These are phyloP conservation scores for Globisporangium takayamanum DNA, from an alignment of 352 stramenopile species.

Conservation along the genomic window DNA sequence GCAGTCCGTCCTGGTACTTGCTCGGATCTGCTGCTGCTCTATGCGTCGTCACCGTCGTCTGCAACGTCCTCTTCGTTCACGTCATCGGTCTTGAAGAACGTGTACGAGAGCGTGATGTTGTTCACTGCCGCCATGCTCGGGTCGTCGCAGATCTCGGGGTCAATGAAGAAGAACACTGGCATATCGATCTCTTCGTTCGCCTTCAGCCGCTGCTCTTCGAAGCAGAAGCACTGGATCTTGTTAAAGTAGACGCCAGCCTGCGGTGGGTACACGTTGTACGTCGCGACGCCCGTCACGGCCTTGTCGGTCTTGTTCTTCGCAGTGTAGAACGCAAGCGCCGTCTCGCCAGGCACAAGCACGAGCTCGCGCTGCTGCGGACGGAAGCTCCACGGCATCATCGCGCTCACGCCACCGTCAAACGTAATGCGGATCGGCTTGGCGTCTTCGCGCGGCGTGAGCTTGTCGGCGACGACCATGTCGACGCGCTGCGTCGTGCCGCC, in stretches of 20 bases:
- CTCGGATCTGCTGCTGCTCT: background rate
- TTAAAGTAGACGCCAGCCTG: conserved; percentile 98
- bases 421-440: conserved; percentile 92
- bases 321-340: conserved; percentile 98
- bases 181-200: conserved; percentile 98
- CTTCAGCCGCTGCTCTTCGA: conserved; percentile 98
- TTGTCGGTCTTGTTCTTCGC: conserved; percentile 96
- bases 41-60: conserved; percentile 40
- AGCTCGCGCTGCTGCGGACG: conserved; percentile 93
- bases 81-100: conserved; percentile 96
- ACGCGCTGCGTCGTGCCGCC: conserved; percentile 90
- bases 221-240: conserved; percentile 99
- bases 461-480: conserved; percentile 70
- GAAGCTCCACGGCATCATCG: conserved; percentile 97
- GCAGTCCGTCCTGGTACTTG: background rate
- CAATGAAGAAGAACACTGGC: conserved; percentile 99
- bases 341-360: conserved; percentile 94
- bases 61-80: conserved; percentile 89
- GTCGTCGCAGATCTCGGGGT: conserved; percentile 98
- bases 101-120: conserved; percentile 98
- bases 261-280: conserved; percentile 99
- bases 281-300: conserved; percentile 98
- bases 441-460: conserved; percentile 88
- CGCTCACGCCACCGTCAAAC: conserved; percentile 94
- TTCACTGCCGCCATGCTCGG: conserved; percentile 93